A percentile compares a stretch with the other conserved stretches of the same genome.
Evolutionary conservation across 2,329 filamentous ascomycete genomes (phyloP).

Genomic region (Xylariales sp.): DNA sequence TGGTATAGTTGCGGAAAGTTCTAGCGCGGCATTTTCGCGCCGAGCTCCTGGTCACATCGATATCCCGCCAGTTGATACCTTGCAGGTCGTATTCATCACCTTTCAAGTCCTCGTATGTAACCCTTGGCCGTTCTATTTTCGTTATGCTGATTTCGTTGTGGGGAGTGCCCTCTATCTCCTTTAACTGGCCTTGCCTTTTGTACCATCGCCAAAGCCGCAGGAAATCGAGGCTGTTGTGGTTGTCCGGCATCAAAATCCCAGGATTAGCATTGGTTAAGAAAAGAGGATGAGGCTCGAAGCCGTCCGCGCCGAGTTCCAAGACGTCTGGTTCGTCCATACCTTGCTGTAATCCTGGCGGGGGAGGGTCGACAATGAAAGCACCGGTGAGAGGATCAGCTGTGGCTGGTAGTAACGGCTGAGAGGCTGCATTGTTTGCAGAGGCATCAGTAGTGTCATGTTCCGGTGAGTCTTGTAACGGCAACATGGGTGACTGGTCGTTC

Average conservation of each 20-base stretch:
- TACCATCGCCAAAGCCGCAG: conserved; percentile 60
- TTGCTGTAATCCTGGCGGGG: conserved; percentile 10
- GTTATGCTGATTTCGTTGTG: conserved; percentile 34
- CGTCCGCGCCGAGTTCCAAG: conserved; percentile 9
- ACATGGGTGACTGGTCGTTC: conserved; percentile 26
- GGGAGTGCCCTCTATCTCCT: conserved; percentile 35
- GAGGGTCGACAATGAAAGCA: neutral
- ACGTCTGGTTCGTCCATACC: conserved; percentile 26
- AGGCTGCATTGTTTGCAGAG: neutral
- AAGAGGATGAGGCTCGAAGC: conserved; percentile 45
- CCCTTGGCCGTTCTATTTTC: conserved; percentile 39
- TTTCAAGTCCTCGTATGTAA: conserved; percentile 60
- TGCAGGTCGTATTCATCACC: conserved; percentile 69
- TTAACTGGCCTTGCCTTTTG: conserved; percentile 31
- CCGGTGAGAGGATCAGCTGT: neutral
- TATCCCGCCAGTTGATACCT: conserved; percentile 66
- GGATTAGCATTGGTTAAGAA: conserved; percentile 51
- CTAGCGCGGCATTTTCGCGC: conserved; percentile 60
- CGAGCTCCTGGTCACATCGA: conserved; percentile 62
- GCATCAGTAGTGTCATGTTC: neutral
- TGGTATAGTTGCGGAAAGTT: conserved; percentile 70
- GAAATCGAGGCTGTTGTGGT: conserved; percentile 63
- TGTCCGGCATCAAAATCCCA: conserved; percentile 59
- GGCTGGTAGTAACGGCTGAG: conserved; percentile 1
- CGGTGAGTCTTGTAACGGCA: conserved; percentile 11